Evolutionary conservation across 2,329 filamentous ascomycete species (phyloP).

Genomic region (Cordyceps cicadae): DNA sequence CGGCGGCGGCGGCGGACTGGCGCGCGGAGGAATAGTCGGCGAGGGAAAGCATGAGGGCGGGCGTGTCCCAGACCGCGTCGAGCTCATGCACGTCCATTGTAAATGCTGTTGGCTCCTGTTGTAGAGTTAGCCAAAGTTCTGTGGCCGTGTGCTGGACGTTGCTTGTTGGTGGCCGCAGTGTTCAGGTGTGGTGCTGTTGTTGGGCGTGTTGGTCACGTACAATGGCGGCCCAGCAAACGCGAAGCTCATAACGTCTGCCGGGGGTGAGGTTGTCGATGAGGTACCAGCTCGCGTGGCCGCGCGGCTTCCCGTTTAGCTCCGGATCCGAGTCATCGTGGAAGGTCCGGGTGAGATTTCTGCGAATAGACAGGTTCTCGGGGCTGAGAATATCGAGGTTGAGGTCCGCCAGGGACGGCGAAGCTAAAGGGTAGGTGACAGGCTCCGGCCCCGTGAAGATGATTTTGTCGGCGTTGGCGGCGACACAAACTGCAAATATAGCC

Average conservation of each 20-base stretch:
- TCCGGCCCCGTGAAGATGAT: constrained; percentile 72
- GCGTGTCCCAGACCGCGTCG: constrained; percentile 50
- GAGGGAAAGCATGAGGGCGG: constrained; percentile 57
- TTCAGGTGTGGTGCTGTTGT: neutral
- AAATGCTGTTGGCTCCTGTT: constrained; percentile 80
- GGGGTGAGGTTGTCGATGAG: constrained; percentile 62
- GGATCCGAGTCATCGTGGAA: constrained; percentile 49
- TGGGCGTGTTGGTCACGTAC: constrained; percentile 44
- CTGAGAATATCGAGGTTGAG: constrained; percentile 59
- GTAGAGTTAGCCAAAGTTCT: too few species aligned
- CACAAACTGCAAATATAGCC: constrained; percentile 12
- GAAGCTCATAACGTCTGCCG: constrained; percentile 76
- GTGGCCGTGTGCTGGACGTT: too few species aligned
- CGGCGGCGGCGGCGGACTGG: constrained; percentile 23
- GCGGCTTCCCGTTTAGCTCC: constrained; percentile 22
- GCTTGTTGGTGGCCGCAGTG: too few species aligned
- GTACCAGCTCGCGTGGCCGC: constrained; percentile 67
- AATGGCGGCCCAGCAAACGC: constrained; percentile 87
- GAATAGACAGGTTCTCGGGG: constrained; percentile 45
- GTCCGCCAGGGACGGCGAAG: constrained; percentile 34
- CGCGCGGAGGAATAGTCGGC: constrained; percentile 50
- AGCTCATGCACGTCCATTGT: constrained; percentile 57
- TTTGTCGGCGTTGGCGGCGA: constrained; percentile 77
- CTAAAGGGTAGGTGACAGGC: constrained; percentile 42
- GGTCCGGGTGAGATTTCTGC: constrained; percentile 55